Evolutionary conservation across 345 rosid genomes (phyloP).

Genomic region (Sonneratia caseolaris): DNA sequence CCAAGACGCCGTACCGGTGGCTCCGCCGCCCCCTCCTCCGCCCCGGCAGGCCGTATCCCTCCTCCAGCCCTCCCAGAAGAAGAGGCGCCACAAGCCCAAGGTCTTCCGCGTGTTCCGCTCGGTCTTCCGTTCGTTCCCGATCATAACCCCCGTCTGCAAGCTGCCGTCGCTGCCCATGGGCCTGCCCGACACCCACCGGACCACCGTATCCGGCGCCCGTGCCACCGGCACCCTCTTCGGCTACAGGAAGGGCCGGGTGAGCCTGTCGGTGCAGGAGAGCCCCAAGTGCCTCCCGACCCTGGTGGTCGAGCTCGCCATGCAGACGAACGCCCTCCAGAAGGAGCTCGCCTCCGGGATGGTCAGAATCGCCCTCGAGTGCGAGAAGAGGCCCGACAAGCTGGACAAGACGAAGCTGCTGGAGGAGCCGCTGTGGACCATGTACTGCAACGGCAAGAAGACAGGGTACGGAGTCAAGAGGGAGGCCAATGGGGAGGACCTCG

Average conservation of each 20-base stretch:
- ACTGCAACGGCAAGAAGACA: constrained; percentile 28
- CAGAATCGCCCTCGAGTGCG: constrained; percentile 38
- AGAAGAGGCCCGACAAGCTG: constrained; percentile 18
- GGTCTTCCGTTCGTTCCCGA: constrained; percentile 63
- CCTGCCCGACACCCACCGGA: constrained; percentile 18
- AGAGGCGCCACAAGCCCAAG: constrained; percentile 30
- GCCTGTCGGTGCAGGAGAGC: constrained; percentile 32
- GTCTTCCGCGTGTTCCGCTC: constrained; percentile 61
- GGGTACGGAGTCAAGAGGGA: constrained; percentile 66
- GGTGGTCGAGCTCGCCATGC: constrained; percentile 35
- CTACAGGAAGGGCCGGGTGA: constrained; percentile 33
- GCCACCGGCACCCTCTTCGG: constrained; percentile 41
- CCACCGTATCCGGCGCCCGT: constrained; percentile 10
- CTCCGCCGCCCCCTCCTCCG: constrained; percentile 9
- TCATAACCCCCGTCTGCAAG: constrained; percentile 46
- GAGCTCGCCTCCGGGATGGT: constrained; percentile 35
- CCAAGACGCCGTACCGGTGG: constrained; percentile 11
- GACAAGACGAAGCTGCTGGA: constrained; percentile 19
- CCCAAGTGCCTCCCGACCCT: constrained; percentile 28
- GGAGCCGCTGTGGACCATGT: constrained; percentile 26
- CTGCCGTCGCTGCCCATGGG: constrained; percentile 24
- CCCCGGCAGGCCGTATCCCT: constrained; percentile 37
- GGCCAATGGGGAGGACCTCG: constrained; percentile 56
- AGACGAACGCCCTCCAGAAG: constrained; percentile 25
- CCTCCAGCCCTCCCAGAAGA: constrained; percentile 55